Percentiles rank a stretch among this genome's conserved stretches.
Conservation (phyloP, 257 asterid species). For the Solanum tacnaense region DNA sequence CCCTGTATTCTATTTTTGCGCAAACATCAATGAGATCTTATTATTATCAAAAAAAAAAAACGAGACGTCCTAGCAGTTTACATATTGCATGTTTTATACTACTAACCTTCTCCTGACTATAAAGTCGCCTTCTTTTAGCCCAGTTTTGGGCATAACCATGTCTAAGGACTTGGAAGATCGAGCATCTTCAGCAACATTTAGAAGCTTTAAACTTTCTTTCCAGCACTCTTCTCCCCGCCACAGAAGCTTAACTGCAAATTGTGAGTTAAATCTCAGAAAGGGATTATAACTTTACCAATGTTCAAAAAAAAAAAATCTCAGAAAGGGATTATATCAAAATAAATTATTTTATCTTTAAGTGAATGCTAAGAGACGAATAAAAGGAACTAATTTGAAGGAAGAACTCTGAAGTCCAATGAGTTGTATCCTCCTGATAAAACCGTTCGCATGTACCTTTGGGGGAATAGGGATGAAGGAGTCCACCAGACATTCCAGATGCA, state of each 20-base stretch:
- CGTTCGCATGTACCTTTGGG: slow-evolving; percentile 59
- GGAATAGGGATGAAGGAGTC: slow-evolving; percentile 93
- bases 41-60: background rate
- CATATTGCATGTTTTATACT: background rate
- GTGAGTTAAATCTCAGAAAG: background rate
- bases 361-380: background rate
- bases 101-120: slow-evolving; percentile 69
- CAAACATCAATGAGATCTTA: background rate
- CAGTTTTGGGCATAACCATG: slow-evolving; percentile 13
- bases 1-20: background rate
- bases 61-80: background rate
- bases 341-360: background rate
- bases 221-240: slow-evolving; percentile 90
- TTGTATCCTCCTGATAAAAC: background rate
- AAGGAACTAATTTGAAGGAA: background rate
- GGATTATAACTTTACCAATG: background rate
- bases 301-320: background rate
- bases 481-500: slow-evolving; percentile 98
- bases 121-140: slow-evolving; percentile 15
- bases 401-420: background rate
- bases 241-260: slow-evolving; percentile 70
- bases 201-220: slow-evolving; percentile 72
- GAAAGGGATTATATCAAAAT: background rate
- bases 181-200: slow-evolving; percentile 64
- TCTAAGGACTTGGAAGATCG: slow-evolving; percentile 10